A percentile compares a stretch with the other conserved stretches of the same genome.
Conservation (phyloP, 805 yeast species). For the Kodamaea neixiangensis region DNA sequence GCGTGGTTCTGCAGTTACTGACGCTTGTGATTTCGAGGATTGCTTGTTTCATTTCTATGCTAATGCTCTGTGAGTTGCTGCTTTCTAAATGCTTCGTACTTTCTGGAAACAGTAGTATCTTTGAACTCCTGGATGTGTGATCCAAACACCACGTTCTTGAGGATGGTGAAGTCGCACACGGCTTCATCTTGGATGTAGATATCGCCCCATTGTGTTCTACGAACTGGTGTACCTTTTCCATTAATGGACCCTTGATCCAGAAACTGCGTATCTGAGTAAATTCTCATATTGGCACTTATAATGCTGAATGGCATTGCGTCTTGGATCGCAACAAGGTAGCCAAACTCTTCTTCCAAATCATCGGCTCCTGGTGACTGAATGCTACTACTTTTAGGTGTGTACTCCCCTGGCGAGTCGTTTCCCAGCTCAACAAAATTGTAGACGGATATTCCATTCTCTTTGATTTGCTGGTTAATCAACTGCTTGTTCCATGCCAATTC, state of each 20-base stretch:
- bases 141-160: slow-evolving; percentile 22
- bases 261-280: not conserved
- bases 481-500: slow-evolving; percentile 59
- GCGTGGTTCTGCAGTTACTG: not conserved
- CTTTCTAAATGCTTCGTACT: slow-evolving; percentile 21
- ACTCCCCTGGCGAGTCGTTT: slow-evolving; percentile 8
- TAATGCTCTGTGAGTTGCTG: slow-evolving; percentile 2
- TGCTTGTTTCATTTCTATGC: not conserved
- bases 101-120: slow-evolving; percentile 21
- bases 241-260: not conserved
- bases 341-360: slow-evolving; percentile 17
- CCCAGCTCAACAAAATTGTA: slow-evolving; percentile 27
- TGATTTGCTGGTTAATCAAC: slow-evolving; percentile 51
- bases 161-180: slow-evolving; percentile 21
- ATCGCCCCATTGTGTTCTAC: slow-evolving; percentile 22
- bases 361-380: slow-evolving; percentile 4
- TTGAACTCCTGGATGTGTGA: slow-evolving; percentile 30
- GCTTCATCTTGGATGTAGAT: slow-evolving; percentile 19
- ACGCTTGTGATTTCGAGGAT: not conserved
- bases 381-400: not conserved
- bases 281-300: slow-evolving; percentile 13
- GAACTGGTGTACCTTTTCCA: slow-evolving; percentile 7
- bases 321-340: slow-evolving; percentile 16
- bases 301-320: slow-evolving; percentile 21
- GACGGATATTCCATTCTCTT: slow-evolving; percentile 51